These are phyloP conservation scores for Corrigiola litoralis DNA, from an alignment of 179 eudicot genomes.

Conservation along the genomic window DNA sequence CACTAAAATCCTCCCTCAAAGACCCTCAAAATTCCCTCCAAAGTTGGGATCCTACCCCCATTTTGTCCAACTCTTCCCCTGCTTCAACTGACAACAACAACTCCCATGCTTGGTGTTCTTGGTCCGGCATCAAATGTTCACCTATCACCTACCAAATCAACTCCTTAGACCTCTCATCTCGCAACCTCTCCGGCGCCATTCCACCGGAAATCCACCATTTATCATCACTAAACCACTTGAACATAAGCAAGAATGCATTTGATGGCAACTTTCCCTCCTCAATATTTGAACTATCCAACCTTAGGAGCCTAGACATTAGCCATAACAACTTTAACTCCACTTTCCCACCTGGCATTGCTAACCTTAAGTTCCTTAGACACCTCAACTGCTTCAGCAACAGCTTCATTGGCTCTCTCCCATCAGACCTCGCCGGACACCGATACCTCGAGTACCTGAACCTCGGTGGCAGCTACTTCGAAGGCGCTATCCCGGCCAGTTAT, in stretches of 20 bases:
- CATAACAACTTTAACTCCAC: slow-evolving; percentile 63
- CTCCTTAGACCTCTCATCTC: slow-evolving; percentile 53
- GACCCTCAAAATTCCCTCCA: slow-evolving; percentile 61
- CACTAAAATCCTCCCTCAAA: slow-evolving; percentile 60
- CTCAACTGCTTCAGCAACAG: slow-evolving; percentile 73
- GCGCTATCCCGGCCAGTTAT: slow-evolving; percentile 56
- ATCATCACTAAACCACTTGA: slow-evolving; percentile 42
- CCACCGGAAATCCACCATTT: slow-evolving; percentile 46
- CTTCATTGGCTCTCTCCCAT: slow-evolving; percentile 65
- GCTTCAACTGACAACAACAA: slow-evolving; percentile 9
- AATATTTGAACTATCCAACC: slow-evolving; percentile 48
- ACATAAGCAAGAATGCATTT: slow-evolving; percentile 56
- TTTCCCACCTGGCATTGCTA: slow-evolving; percentile 64
- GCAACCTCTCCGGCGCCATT: slow-evolving; percentile 67
- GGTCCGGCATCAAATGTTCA: slow-evolving; percentile 78
- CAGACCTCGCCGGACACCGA: slow-evolving; percentile 34
- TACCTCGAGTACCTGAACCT: slow-evolving; percentile 64
- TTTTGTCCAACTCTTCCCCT: slow-evolving; percentile 13
- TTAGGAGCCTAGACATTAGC: slow-evolving; percentile 60
- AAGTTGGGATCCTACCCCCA: slow-evolving; percentile 51
- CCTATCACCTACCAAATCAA: slow-evolving; percentile 28
- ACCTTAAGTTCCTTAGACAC: slow-evolving; percentile 39
- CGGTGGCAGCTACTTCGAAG: slow-evolving; percentile 87
- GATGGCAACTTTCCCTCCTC: slow-evolving; percentile 43
- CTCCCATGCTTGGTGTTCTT: slow-evolving; percentile 58